phyloP scores from a whole-genome alignment of 1,139 yeast species.

The Kluyveromyces sp. region DNA sequence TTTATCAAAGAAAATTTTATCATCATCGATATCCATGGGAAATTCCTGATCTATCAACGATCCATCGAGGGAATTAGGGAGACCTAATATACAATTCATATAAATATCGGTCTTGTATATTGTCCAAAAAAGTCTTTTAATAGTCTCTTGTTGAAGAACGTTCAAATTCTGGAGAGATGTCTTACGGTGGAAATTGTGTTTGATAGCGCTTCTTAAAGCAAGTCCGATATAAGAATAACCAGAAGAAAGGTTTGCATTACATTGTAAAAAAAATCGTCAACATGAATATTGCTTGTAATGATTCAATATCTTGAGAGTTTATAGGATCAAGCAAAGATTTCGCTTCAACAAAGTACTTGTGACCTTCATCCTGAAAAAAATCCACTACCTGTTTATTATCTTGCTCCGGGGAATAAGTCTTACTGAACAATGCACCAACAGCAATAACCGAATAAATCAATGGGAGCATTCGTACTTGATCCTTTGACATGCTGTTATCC shows the following conservation, averaged over 20 bases:
- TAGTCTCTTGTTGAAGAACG: slow-evolving; percentile 73
- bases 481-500: slow-evolving; percentile 59
- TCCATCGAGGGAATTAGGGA: slow-evolving; percentile 53
- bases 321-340: slow-evolving; percentile 65
- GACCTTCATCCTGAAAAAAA: slow-evolving; percentile 66
- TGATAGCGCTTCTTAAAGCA: slow-evolving; percentile 72
- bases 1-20: slow-evolving; percentile 55
- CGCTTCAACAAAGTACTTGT: slow-evolving; percentile 76
- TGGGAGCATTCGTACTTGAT: slow-evolving; percentile 72
- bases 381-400: slow-evolving; percentile 33
- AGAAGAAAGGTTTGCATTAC: slow-evolving; percentile 78
- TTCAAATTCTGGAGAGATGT: slow-evolving; percentile 30
- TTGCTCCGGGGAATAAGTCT: slow-evolving; percentile 31
- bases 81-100: slow-evolving; percentile 76
- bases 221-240: slow-evolving; percentile 88
- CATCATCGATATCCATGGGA: slow-evolving; percentile 80
- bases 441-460: slow-evolving; percentile 66
- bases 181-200: slow-evolving; percentile 77
- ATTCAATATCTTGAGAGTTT: slow-evolving; percentile 52
- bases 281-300: slow-evolving; percentile 65
- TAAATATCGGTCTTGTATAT: slow-evolving; percentile 85
- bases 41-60: slow-evolving; percentile 80
- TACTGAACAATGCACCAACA: slow-evolving; percentile 63
- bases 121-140: slow-evolving; percentile 81
- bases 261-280: slow-evolving; percentile 69